Evolutionary conservation across 805 yeast genomes (phyloP).

Genomic region (Saturnispora hagleri): DNA sequence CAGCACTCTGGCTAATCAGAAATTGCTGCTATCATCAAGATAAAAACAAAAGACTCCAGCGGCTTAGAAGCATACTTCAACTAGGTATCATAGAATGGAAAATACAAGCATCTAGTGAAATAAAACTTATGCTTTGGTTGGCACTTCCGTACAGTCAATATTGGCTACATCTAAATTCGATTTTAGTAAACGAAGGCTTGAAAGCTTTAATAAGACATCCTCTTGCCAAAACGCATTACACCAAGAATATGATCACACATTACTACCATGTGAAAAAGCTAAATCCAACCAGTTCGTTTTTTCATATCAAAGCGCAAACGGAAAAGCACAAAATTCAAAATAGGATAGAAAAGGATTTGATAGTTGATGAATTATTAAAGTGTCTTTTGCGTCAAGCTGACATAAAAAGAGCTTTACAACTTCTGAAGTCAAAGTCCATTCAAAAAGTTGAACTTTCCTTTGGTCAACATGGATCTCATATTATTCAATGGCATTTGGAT

Average conservation of each 20-base stretch:
- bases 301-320: background rate
- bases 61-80: background rate
- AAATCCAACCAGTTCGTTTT: background rate
- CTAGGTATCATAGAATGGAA: constrained; percentile 4
- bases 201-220: background rate
- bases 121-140: constrained; percentile 6
- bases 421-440: background rate
- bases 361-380: background rate
- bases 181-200: constrained; percentile 3
- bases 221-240: background rate
- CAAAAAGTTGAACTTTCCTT: background rate
- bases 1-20: constrained; percentile 2
- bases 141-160: constrained; percentile 1
- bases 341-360: background rate
- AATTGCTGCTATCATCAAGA: background rate
- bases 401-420: background rate
- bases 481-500: background rate
- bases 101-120: background rate
- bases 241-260: background rate
- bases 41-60: background rate
- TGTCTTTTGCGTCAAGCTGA: background rate
- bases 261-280: background rate
- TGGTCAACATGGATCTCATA: background rate
- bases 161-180: constrained; percentile 1
- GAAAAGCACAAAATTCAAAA: background rate